Evolutionary conservation across 768 basidiomycete genomes (phyloP).

Genomic region (Termitomyces sp.): DNA sequence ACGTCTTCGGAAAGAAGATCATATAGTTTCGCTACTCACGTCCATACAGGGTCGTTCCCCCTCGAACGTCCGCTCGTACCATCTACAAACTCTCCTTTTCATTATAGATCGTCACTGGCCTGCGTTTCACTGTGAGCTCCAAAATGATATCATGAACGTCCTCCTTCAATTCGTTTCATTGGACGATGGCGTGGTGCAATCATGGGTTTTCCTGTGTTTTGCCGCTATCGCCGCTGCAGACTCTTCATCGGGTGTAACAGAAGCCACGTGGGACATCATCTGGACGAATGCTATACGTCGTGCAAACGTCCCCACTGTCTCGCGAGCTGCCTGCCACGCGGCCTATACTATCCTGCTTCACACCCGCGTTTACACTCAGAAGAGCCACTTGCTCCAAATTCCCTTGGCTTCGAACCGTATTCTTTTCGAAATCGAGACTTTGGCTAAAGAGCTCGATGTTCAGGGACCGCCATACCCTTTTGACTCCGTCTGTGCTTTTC

Average conservation of each 20-base stretch:
- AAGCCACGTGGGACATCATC: slow-evolving; percentile 63
- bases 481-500: slow-evolving; percentile 87
- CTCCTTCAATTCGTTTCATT: slow-evolving; percentile 58
- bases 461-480: slow-evolving; percentile 86
- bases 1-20: slow-evolving; percentile 51
- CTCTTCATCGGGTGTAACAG: slow-evolving; percentile 2
- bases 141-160: slow-evolving; percentile 46
- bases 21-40: slow-evolving; percentile 49
- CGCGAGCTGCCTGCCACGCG: slow-evolving; percentile 75
- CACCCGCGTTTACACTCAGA: slow-evolving; percentile 23
- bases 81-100: slow-evolving; percentile 79
- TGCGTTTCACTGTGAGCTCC: slow-evolving; percentile 51
- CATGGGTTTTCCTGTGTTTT: slow-evolving; percentile 81
- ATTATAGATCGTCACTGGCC: slow-evolving; percentile 77
- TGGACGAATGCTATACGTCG: slow-evolving; percentile 84
- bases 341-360: slow-evolving; percentile 47
- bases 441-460: slow-evolving; percentile 80
- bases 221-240: slow-evolving; percentile 59
- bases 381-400: slow-evolving; percentile 15
- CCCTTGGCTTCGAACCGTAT: slow-evolving; percentile 51
- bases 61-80: slow-evolving; percentile 34
- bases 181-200: slow-evolving; percentile 64
- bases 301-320: slow-evolving; percentile 58
- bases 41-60: slow-evolving; percentile 34
- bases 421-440: slow-evolving; percentile 67